A percentile compares a stretch with the other conserved stretches of the same genome.
phyloP scores from a whole-genome alignment of 768 basidiomycete genomes.

The Hypholoma sublateritium region DNA sequence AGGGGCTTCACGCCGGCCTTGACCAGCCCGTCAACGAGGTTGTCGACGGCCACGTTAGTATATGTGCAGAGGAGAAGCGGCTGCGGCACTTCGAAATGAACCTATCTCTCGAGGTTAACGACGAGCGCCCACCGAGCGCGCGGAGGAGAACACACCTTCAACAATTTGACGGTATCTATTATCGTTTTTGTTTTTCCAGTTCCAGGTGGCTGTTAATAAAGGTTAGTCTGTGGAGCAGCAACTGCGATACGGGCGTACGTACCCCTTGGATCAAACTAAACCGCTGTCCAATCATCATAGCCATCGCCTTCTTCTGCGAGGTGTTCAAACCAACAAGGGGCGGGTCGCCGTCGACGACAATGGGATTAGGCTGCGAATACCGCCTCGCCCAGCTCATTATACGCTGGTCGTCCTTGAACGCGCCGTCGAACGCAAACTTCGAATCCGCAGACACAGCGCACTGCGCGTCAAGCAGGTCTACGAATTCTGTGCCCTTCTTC shows the following conservation, averaged over 20 bases:
- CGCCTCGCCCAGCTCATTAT: constrained; percentile 83
- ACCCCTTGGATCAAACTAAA: constrained; percentile 88
- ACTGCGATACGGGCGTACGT: constrained; percentile 24
- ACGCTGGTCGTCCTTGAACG: constrained; percentile 69
- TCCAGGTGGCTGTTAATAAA: constrained; percentile 68
- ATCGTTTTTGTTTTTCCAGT: constrained; percentile 94
- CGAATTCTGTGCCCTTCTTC: constrained; percentile 23
- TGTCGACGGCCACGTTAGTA: constrained; percentile 92
- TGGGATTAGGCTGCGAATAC: constrained; percentile 56
- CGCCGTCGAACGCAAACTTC: constrained; percentile 24
- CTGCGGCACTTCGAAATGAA: constrained; percentile 77
- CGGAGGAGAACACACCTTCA: background rate
- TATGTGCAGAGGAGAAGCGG: constrained; percentile 92
- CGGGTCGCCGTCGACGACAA: constrained; percentile 80
- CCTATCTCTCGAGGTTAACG: constrained; percentile 32
- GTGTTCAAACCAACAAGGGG: constrained; percentile 59
- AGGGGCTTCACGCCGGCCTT: constrained; percentile 66
- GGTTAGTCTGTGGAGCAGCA: constrained; percentile 5
- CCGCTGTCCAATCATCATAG: constrained; percentile 80
- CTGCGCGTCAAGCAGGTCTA: too few species aligned
- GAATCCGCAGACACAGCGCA: constrained; percentile 33
- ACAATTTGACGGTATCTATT: constrained; percentile 80
- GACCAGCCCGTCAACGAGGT: constrained; percentile 76
- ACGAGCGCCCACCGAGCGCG: too few species aligned
- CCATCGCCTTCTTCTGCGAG: constrained; percentile 81